phyloP scores from a whole-genome alignment of 2,329 filamentous ascomycete genomes.

The Tolypocladium tropicale region DNA sequence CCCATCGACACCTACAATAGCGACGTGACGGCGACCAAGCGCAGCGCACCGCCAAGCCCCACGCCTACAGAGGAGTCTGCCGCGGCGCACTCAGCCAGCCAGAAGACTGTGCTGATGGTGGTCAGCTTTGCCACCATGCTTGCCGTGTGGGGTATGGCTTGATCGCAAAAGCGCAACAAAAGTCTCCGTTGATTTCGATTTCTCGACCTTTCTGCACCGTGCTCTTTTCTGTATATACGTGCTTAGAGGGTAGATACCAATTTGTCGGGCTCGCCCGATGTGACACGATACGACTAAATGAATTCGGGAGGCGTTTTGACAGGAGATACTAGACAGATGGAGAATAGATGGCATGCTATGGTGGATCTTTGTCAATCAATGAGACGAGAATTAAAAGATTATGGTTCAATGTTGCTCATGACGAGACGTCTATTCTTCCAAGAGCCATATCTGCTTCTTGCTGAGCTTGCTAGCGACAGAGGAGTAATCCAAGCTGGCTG shows the following conservation, averaged over 20 bases:
- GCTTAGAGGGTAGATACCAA: not conserved
- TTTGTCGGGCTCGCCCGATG: not conserved
- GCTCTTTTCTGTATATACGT: not conserved
- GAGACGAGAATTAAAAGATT: no score
- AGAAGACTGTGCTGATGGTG: not conserved
- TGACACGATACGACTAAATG: not conserved
- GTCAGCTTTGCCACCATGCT: not conserved
- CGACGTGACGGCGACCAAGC: conserved; percentile 4
- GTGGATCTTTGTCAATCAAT: no score
- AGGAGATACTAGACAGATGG: not conserved
- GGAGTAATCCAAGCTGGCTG: not conserved
- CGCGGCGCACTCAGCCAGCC: not conserved
- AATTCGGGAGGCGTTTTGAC: not conserved
- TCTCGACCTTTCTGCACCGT: not conserved
- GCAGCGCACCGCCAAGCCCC: not conserved
- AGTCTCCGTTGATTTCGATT: not conserved
- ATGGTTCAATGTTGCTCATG: no score
- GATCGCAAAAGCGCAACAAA: not conserved
- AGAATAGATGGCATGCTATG: not conserved
- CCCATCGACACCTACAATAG: conserved; percentile 7
- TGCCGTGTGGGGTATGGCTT: not conserved
- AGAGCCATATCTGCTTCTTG: no score
- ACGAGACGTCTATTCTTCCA: no score
- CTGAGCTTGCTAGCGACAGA: no score
- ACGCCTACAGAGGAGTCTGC: not conserved